phyloP scores from a whole-genome alignment of 805 yeast genomes.

The Candida palmyrensis region DNA sequence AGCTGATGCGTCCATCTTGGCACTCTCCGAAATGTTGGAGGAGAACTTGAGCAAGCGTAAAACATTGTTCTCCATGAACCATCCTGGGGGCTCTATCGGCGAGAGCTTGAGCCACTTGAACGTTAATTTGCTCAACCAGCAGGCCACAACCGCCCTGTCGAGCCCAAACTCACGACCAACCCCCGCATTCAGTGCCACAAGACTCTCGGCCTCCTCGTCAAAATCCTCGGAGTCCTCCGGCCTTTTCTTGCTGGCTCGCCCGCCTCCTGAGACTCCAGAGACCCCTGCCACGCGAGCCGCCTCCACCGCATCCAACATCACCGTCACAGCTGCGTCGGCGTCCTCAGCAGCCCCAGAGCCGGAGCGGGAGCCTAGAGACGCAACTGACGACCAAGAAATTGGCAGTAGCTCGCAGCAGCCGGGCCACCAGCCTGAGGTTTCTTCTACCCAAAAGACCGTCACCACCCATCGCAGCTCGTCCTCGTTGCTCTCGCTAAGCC shows the following conservation, averaged over 20 bases:
- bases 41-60: conserved; percentile 50
- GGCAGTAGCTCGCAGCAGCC: no score
- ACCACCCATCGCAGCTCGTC: background rate
- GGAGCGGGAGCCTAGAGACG: no score
- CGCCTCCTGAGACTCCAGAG: background rate
- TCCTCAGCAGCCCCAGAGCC: no score
- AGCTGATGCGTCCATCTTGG: conserved; percentile 74
- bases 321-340: background rate
- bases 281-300: background rate
- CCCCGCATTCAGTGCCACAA: no score
- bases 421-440: no score
- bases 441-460: no score
- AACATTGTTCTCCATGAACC: conserved; percentile 60
- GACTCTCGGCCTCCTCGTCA: no score
- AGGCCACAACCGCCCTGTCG: no score
- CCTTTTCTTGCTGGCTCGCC: background rate
- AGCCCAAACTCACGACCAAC: no score
- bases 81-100: conserved; percentile 93
- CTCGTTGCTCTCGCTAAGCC: background rate
- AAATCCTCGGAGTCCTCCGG: background rate
- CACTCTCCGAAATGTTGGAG: conserved; percentile 64
- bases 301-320: background rate
- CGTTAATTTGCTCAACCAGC: conserved; percentile 7
- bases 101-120: conserved; percentile 33
- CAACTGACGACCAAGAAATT: no score